phyloP scores from a whole-genome alignment of 768 basidiomycete species.

The Mycena latifolia region DNA sequence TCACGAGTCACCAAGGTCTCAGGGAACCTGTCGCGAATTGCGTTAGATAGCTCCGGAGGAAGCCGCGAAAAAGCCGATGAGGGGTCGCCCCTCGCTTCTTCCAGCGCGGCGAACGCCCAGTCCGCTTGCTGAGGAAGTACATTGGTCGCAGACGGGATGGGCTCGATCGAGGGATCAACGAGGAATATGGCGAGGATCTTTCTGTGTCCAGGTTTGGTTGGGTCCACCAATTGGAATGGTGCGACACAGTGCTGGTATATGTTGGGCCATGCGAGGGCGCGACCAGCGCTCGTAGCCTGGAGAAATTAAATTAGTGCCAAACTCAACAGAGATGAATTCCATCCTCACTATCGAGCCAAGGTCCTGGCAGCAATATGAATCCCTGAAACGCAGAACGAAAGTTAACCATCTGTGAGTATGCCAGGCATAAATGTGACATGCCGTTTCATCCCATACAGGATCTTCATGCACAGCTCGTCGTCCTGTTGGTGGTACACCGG shows the following conservation, averaged over 20 bases:
- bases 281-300: no score
- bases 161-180: no score
- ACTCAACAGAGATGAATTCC: not conserved
- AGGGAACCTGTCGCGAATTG: no score
- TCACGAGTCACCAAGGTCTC: not conserved
- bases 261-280: no score
- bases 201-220: no score
- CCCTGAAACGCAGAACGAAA: not conserved
- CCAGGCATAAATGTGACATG: not conserved
- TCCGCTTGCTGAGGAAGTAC: not conserved
- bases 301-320: no score
- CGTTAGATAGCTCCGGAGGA: no score
- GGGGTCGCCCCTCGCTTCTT: not conserved
- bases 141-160: not conserved
- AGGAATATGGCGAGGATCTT: no score
- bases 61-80: no score
- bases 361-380: conserved; percentile 33
- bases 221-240: not conserved
- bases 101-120: not conserved
- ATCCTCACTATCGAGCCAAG: conserved; percentile 46
- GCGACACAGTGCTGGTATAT: not conserved
- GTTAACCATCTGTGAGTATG: no score
- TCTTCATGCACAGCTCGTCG: conserved; percentile 31
- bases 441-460: conserved; percentile 31
- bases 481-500: conserved; percentile 35